Conservation (phyloP, 306 rosid genomes). For the Delonix regia region DNA sequence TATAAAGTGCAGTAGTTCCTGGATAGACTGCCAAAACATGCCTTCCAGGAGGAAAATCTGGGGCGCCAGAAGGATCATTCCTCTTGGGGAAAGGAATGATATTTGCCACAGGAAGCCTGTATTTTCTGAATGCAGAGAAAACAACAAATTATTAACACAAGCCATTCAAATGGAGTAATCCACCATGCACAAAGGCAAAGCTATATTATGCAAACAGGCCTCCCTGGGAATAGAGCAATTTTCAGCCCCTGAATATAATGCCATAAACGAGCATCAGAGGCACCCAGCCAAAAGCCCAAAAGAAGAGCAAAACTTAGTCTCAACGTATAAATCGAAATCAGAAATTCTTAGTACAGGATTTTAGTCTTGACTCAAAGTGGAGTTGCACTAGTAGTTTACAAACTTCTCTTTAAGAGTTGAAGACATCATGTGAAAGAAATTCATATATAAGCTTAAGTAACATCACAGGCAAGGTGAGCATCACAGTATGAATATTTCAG, state of each 20-base stretch:
- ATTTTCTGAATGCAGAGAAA: slow-evolving; percentile 59
- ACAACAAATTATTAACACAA: slow-evolving; percentile 9
- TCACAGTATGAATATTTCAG: background rate
- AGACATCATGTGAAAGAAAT: slow-evolving; percentile 16
- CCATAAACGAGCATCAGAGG: background rate
- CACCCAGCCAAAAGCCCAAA: background rate
- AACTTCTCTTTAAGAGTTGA: background rate
- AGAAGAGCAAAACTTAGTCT: background rate
- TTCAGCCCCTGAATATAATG: background rate
- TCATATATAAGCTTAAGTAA: slow-evolving; percentile 4
- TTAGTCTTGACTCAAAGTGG: background rate
- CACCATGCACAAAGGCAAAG: background rate
- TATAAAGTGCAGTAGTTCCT: slow-evolving; percentile 95
- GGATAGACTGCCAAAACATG: slow-evolving; percentile 98
- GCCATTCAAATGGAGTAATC: background rate
- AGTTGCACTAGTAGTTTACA: slow-evolving; percentile 15
- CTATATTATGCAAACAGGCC: background rate
- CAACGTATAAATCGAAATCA: background rate
- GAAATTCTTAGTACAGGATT: background rate
- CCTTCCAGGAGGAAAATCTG: slow-evolving; percentile 75
- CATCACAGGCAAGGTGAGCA: slow-evolving; percentile 5
- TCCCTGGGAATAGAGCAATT: background rate
- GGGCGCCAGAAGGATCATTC: slow-evolving; percentile 73
- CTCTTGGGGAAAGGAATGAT: slow-evolving; percentile 94
- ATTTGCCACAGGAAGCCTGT: slow-evolving; percentile 82